Evolutionary conservation across 306 rosid species (phyloP).

Genomic region (Malus sieversii): DNA sequence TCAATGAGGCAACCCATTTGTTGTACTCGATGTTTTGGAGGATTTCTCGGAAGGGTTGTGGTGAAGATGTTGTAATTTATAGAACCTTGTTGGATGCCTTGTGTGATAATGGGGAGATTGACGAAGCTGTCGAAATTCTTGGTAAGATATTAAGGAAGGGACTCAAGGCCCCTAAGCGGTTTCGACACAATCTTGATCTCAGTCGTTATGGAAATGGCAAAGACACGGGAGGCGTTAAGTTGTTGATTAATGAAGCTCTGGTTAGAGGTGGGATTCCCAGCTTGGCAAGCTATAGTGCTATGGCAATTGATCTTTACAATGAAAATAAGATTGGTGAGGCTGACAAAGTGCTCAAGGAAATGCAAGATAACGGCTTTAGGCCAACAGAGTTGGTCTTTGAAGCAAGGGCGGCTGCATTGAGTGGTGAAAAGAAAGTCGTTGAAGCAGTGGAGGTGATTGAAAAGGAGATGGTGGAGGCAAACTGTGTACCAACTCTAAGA

Average conservation of each 20-base stretch:
- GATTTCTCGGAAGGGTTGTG: slow-evolving; percentile 41
- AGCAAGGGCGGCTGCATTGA: slow-evolving; percentile 27
- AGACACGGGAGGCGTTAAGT: slow-evolving; percentile 11
- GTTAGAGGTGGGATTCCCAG: slow-evolving; percentile 37
- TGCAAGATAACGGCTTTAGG: slow-evolving; percentile 24
- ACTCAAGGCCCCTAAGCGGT: slow-evolving; percentile 28
- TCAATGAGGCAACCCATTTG: slow-evolving; percentile 36
- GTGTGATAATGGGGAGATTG: slow-evolving; percentile 28
- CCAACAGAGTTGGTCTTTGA: slow-evolving; percentile 27
- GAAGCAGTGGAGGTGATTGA: slow-evolving; percentile 34
- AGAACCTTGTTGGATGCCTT: slow-evolving; percentile 31
- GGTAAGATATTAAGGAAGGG: slow-evolving; percentile 41
- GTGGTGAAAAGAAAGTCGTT: slow-evolving; percentile 22
- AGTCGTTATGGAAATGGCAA: neutral
- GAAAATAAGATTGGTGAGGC: slow-evolving; percentile 22
- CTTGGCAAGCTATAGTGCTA: slow-evolving; percentile 27
- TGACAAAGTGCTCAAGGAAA: slow-evolving; percentile 18
- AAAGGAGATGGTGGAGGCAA: slow-evolving; percentile 21
- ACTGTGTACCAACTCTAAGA: slow-evolving; percentile 21
- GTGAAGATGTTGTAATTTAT: slow-evolving; percentile 34
- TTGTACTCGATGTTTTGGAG: slow-evolving; percentile 48
- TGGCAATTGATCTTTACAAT: slow-evolving; percentile 33
- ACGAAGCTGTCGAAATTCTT: slow-evolving; percentile 32
- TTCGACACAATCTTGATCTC: slow-evolving; percentile 13
- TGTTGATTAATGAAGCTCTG: slow-evolving; percentile 25